These are phyloP conservation scores for Moringa oleifera DNA, from an alignment of 345 rosid genomes.

Conservation along the genomic window DNA sequence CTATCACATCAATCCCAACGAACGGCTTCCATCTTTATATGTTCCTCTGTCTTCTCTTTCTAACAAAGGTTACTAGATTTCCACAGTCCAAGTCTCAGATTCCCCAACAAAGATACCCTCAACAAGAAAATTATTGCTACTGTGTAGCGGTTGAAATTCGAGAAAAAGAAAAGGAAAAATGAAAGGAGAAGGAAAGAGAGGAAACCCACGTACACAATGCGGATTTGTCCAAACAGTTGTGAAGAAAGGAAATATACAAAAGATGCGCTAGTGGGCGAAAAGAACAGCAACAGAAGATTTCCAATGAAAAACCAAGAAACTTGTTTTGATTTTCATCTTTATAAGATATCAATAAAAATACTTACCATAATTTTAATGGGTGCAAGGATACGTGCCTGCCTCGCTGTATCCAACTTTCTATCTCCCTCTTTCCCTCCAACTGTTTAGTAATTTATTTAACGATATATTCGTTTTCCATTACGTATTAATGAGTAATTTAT, in stretches of 20 bases:
- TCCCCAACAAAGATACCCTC: constrained; percentile 38
- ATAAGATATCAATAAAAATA: neutral
- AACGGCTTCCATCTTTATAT: constrained; percentile 8
- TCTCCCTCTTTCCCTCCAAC: neutral
- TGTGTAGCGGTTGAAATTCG: neutral
- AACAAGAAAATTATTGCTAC: constrained; percentile 30
- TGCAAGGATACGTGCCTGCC: constrained; percentile 25
- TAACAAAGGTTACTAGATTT: constrained; percentile 6
- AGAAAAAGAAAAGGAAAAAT: neutral
- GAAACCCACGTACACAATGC: neutral
- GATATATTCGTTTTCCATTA: constrained; percentile 19
- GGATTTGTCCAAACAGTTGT: neutral
- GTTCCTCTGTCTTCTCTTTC: neutral
- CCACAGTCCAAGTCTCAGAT: constrained; percentile 29
- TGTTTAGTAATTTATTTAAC: constrained; percentile 6
- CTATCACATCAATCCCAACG: constrained; percentile 5
- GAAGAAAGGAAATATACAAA: neutral
- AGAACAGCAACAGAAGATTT: neutral
- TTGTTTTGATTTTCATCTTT: neutral
- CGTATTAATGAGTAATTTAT: neutral
- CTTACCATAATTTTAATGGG: constrained; percentile 15
- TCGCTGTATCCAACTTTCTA: constrained; percentile 21
- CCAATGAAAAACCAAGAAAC: constrained; percentile 4
- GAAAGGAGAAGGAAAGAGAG: neutral
- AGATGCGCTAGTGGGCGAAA: neutral